Base-by-base conservation (phyloP, 176 grass and related monocot genomes). In the Lolium perenne region DNA sequence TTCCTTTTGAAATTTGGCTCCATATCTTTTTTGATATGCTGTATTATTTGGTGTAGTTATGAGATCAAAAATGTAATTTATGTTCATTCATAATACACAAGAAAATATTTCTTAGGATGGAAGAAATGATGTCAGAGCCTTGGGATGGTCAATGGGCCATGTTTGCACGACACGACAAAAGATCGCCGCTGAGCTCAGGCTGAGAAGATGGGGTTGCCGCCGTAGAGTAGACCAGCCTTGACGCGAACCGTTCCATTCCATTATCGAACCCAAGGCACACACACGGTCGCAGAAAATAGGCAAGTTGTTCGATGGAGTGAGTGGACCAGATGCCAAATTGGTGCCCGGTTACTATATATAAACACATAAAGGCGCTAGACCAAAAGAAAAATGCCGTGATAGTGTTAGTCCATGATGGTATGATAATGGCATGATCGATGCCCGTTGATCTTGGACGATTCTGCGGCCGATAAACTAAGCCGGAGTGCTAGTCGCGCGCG, bases 371-470 rank as follows among this genome's bases (percentile, higher is more conserved):
- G 66, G 4, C 35, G n/a, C 4, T 64, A 64, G 1, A 35, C 32
- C 32, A 35, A 35, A 35, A 35, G 32, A 35, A 35, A 35, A 35
- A 80, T 80, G 59, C 14, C 43, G 9, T 61, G 23, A 14, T 60
- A 22, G 54, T 78, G 23, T 46, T 46, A 16, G 56, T 25, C 35
- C 57, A 80, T 64, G 23, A 80, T 35, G 32, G 32, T 64, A 25
- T 43, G 41, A 43, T 64, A 25, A 29, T 49, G 41, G 22, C 71
- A 50, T 75, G 40, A 35, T 35, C 32, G 32, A 74, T 74, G 71
- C 43, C 54, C 45, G 1, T 17, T 75, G 46, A 75, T 75, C 29
- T 51, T 51, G 71, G 71, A 75, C 47, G 71, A 75, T 51, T 75
- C 46, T 26, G 21, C 15, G 8, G 22, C 46, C 18, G 6, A 25